Evolutionary conservation across 768 basidiomycete genomes (phyloP).

Genomic region (Russula lepida): DNA sequence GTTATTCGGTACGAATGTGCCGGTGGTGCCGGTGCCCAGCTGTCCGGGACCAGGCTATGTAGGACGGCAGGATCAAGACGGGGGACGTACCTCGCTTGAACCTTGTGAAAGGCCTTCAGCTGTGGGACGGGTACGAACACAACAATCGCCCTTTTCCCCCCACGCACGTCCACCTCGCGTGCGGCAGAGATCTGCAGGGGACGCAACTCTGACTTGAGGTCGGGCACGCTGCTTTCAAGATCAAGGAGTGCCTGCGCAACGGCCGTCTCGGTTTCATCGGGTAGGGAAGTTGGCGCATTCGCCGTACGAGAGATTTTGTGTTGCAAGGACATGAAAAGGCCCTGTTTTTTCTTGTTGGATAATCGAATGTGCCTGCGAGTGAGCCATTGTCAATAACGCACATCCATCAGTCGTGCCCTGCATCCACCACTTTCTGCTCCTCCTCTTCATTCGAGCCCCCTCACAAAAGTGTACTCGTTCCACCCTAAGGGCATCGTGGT

Average conservation of each 20-base stretch:
- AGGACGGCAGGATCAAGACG: not conserved
- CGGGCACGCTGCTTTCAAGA: slow-evolving; percentile 96
- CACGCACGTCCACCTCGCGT: slow-evolving; percentile 97
- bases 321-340: slow-evolving; percentile 52
- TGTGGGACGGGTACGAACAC: slow-evolving; percentile 97
- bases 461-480: not conserved
- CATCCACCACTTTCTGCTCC: slow-evolving; percentile 12
- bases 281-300: slow-evolving; percentile 83
- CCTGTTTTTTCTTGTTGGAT: not conserved
- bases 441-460: not conserved
- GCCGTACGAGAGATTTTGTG: slow-evolving; percentile 94
- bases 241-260: slow-evolving; percentile 96
- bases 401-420: not conserved
- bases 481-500: not conserved
- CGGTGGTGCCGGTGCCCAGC: not conserved
- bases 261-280: slow-evolving; percentile 84
- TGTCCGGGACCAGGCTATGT: not conserved
- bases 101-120: slow-evolving; percentile 96
- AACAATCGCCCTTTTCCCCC: slow-evolving; percentile 99
- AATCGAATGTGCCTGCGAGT: slow-evolving; percentile 3
- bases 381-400: not conserved
- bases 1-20: not conserved
- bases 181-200: slow-evolving; percentile 96
- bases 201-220: slow-evolving; percentile 94
- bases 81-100: slow-evolving; percentile 76